These are phyloP conservation scores for Chlorella vulgaris DNA, from an alignment of 139 green algal species.

Conservation along the genomic window DNA sequence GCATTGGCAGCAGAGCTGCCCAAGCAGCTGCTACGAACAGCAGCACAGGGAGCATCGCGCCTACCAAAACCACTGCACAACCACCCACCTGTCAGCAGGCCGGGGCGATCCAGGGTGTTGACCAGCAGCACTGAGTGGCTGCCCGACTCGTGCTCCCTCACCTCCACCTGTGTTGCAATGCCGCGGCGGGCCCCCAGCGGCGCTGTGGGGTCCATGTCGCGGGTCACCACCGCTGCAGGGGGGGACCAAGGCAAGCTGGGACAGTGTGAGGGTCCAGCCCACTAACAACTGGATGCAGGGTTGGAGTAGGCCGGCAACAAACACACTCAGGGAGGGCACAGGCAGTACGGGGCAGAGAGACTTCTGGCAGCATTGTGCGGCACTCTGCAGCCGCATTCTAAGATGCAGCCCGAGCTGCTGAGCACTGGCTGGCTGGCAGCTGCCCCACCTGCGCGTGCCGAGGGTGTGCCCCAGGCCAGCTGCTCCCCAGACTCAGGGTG, in stretches of 20 bases:
- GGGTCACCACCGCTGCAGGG: not conserved
- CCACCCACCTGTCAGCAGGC: slow-evolving; percentile 58
- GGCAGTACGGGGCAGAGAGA: too few species aligned
- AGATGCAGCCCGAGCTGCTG: too few species aligned
- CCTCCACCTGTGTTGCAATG: slow-evolving; percentile 53
- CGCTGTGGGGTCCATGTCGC: slow-evolving; percentile 45
- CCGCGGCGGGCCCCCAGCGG: slow-evolving; percentile 59
- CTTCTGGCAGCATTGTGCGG: too few species aligned
- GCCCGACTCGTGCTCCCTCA: slow-evolving; percentile 46
- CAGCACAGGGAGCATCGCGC: not conserved
- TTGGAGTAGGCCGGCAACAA: too few species aligned
- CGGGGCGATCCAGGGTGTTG: slow-evolving; percentile 73
- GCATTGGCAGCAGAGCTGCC: too few species aligned
- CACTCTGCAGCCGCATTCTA: too few species aligned
- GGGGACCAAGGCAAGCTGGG: not conserved
- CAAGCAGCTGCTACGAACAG: too few species aligned
- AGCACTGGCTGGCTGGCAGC: too few species aligned
- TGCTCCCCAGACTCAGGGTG: slow-evolving; percentile 77
- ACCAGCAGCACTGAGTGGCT: slow-evolving; percentile 57
- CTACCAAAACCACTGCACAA: not conserved
- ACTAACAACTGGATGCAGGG: too few species aligned
- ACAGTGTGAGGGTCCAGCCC: too few species aligned
- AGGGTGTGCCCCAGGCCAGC: slow-evolving; percentile 40
- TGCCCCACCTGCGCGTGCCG: slow-evolving; percentile 45
- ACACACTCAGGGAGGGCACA: too few species aligned